Conservation (phyloP, 2,329 filamentous ascomycete species). For the Colletotrichum karsti region DNA sequence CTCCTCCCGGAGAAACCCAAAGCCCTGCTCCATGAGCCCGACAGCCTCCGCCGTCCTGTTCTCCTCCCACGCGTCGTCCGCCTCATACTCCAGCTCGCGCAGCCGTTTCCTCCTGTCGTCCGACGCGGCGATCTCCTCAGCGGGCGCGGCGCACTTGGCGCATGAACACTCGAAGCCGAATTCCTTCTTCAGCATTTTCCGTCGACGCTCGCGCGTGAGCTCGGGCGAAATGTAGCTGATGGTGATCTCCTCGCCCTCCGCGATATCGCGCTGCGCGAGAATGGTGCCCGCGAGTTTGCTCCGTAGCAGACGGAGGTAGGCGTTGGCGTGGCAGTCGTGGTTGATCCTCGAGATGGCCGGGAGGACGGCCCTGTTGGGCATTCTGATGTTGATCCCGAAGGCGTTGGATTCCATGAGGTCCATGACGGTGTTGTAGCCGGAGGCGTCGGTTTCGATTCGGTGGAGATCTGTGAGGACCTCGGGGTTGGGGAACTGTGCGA, state of each 20-base stretch:
- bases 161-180: constrained; percentile 42
- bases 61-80: constrained; percentile 33
- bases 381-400: neutral
- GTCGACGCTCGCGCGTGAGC: constrained; percentile 34
- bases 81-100: constrained; percentile 31
- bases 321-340: constrained; percentile 25
- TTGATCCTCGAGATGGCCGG: constrained; percentile 29
- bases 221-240: constrained; percentile 35
- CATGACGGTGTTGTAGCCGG: constrained; percentile 39
- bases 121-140: constrained; percentile 37
- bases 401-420: constrained; percentile 44
- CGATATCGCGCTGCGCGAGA: constrained; percentile 35
- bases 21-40: constrained; percentile 33
- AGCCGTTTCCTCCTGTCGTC: constrained; percentile 39
- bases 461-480: constrained; percentile 35
- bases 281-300: constrained; percentile 34
- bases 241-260: constrained; percentile 37
- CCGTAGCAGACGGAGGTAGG: constrained; percentile 37
- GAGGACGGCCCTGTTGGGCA: constrained; percentile 33
- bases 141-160: constrained; percentile 35
- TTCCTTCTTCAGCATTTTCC: constrained; percentile 30
- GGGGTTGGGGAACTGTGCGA: constrained; percentile 37
- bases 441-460: constrained; percentile 32
- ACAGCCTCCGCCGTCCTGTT: constrained; percentile 35
- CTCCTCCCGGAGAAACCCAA: constrained; percentile 36